These are phyloP conservation scores for Bretschneidera sinensis DNA, from an alignment of 345 rosid genomes.

Conservation along the genomic window DNA sequence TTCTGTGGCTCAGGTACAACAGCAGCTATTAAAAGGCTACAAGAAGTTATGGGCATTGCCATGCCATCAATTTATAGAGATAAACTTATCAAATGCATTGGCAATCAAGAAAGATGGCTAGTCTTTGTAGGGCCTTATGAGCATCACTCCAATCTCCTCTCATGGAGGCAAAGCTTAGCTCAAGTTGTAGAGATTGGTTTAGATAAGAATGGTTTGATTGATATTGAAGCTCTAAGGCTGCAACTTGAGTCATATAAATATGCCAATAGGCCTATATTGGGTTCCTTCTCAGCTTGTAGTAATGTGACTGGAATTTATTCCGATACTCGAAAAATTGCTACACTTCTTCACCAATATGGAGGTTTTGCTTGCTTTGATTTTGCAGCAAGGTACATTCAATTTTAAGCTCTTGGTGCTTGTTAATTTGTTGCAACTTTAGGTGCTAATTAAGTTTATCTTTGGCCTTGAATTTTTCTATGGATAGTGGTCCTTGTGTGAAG, in stretches of 20 bases:
- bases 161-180: conserved; percentile 61
- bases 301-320: conserved; percentile 46
- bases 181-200: conserved; percentile 52
- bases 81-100: conserved; percentile 23
- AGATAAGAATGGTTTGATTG: conserved; percentile 29
- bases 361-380: conserved; percentile 59
- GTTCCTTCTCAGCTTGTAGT: conserved; percentile 64
- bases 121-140: conserved; percentile 62
- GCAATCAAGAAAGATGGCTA: conserved; percentile 44
- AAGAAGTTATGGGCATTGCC: conserved; percentile 52
- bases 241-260: conserved; percentile 22
- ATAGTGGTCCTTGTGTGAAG: conserved; percentile 47
- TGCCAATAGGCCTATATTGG: conserved; percentile 41
- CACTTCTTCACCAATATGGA: conserved; percentile 40
- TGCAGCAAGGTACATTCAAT: conserved; percentile 42
- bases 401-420: too few relatives aligned
- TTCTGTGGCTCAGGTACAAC: conserved; percentile 60
- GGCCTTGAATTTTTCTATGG: background rate
- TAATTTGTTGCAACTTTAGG: background rate
- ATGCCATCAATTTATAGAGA: conserved; percentile 45
- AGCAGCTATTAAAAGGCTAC: conserved; percentile 50
- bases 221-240: conserved; percentile 25
- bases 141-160: conserved; percentile 63
- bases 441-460: background rate
- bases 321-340: conserved; percentile 43